A percentile compares a stretch with the other conserved stretches of the same genome.
phyloP scores from a whole-genome alignment of 495 filamentous ascomycete genomes.

The Penicillium canescens region DNA sequence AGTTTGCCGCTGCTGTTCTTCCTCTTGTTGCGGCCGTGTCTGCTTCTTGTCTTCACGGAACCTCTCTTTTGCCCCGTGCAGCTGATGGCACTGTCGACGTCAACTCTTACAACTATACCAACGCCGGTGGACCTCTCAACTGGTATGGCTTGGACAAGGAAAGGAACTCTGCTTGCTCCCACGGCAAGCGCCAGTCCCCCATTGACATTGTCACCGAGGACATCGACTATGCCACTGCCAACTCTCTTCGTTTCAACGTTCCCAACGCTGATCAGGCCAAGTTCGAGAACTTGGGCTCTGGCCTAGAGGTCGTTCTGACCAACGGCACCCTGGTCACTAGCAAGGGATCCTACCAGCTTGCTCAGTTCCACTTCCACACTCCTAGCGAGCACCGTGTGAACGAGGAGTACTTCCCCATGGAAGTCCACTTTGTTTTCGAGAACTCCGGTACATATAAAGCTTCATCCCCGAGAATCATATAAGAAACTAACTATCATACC shows the following conservation, averaged over 20 bases:
- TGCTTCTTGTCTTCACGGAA: conserved; percentile 17
- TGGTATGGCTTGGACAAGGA: conserved; percentile 54
- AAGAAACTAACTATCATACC: conserved; percentile 9
- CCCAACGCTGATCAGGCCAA: conserved; percentile 40
- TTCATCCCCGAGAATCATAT: background rate
- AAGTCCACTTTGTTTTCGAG: conserved; percentile 68
- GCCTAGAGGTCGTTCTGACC: conserved; percentile 55
- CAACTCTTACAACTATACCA: conserved; percentile 44
- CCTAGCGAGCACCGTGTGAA: conserved; percentile 65
- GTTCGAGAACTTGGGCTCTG: conserved; percentile 62
- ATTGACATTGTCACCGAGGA: conserved; percentile 54
- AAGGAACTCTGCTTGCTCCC: conserved; percentile 43
- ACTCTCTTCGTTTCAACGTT: conserved; percentile 41
- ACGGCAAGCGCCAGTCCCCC: conserved; percentile 61
- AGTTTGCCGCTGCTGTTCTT: conserved; percentile 11
- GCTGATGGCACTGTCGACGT: conserved; percentile 14
- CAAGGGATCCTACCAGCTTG: conserved; percentile 49
- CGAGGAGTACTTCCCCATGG: conserved; percentile 57
- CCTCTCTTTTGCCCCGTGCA: conserved; percentile 14
- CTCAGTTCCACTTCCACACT: conserved; percentile 72
- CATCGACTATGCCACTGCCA: conserved; percentile 17
- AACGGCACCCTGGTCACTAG: conserved; percentile 39
- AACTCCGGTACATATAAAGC: conserved; percentile 34
- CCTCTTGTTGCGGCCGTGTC: conserved; percentile 10
- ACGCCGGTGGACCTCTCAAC: conserved; percentile 52